Percentiles rank a stretch among this genome's conserved stretches.
Conservation (phyloP, 1,284 basidiomycete species). For the Meira nashicola region DNA sequence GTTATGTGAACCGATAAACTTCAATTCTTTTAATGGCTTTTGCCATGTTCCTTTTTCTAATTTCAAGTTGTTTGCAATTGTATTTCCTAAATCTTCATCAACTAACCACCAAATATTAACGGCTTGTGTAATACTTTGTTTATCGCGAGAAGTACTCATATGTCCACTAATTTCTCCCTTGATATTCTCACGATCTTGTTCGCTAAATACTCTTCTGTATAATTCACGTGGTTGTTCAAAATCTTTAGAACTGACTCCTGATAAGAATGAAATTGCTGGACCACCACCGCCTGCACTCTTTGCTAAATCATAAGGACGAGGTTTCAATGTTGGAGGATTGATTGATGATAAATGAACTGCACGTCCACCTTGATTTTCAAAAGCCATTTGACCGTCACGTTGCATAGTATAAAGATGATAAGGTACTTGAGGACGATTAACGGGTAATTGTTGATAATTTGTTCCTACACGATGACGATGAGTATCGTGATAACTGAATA, state of each 20-base stretch:
- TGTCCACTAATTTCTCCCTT: conserved; percentile 30
- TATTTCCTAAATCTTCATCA: conserved; percentile 24
- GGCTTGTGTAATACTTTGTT: conserved; percentile 21
- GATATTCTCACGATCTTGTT: conserved; percentile 47
- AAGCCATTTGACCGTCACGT: conserved; percentile 30
- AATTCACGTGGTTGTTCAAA: conserved; percentile 83
- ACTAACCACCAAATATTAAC: conserved; percentile 37
- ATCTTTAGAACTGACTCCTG: conserved; percentile 64
- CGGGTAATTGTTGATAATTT: conserved; percentile 37
- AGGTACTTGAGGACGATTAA: conserved; percentile 22
- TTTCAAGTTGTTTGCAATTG: conserved; percentile 29
- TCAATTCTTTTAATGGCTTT: conserved; percentile 20
- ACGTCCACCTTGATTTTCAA: conserved; percentile 36
- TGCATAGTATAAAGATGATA: conserved; percentile 31
- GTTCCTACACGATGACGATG: conserved; percentile 67
- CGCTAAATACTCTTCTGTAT: conserved; percentile 72
- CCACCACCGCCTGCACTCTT: conserved; percentile 53
- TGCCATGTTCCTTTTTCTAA: conserved; percentile 27
- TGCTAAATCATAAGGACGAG: conserved; percentile 23
- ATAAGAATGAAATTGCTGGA: conserved; percentile 68
- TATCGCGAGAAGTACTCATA: conserved; percentile 28
- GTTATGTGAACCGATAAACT: conserved; percentile 39
- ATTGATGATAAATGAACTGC: conserved; percentile 34
- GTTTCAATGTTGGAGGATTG: conserved; percentile 23
- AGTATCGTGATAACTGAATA: conserved; percentile 66